phyloP scores from a whole-genome alignment of 2,329 filamentous ascomycete genomes.

The Apiospora aurea region DNA sequence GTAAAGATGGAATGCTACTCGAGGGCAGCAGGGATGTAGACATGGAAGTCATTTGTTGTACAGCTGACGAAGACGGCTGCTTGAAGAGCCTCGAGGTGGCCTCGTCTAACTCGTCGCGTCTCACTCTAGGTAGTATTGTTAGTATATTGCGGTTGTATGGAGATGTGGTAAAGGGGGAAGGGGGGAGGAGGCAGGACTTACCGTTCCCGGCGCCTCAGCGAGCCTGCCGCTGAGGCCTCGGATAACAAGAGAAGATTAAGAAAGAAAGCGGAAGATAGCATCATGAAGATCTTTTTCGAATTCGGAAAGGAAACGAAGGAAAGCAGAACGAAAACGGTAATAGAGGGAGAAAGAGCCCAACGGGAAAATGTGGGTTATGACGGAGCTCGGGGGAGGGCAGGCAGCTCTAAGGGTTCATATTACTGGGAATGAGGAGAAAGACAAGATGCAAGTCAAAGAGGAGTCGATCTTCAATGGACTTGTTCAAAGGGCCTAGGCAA shows the following conservation, averaged over 20 bases:
- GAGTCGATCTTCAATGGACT: conserved; percentile 25
- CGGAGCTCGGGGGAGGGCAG: conserved; percentile 12
- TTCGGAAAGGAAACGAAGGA: conserved; percentile 23
- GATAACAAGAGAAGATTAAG: conserved; percentile 40
- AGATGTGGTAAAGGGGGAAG: background rate
- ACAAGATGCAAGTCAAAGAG: conserved; percentile 26
- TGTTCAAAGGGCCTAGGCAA: conserved; percentile 10
- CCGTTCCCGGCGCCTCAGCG: conserved; percentile 39
- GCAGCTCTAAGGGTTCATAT: conserved; percentile 27
- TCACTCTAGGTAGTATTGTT: conserved; percentile 34
- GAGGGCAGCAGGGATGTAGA: conserved; percentile 8
- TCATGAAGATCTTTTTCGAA: conserved; percentile 29
- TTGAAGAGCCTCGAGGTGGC: conserved; percentile 31
- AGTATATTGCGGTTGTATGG: conserved; percentile 28
- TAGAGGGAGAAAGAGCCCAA: background rate
- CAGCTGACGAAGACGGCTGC: conserved; percentile 24
- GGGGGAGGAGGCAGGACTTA: conserved; percentile 31
- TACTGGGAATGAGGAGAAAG: conserved; percentile 23
- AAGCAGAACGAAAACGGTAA: conserved; percentile 13
- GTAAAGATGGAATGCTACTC: conserved; percentile 9
- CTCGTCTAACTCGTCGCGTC: conserved; percentile 32
- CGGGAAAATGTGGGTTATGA: conserved; percentile 20
- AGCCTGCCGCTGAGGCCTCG: conserved; percentile 41
- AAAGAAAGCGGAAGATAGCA: conserved; percentile 40
- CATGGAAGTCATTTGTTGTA: conserved; percentile 16